phyloP scores from a whole-genome alignment of 148 eudicot species.

The Vaccinium darrowii region DNA sequence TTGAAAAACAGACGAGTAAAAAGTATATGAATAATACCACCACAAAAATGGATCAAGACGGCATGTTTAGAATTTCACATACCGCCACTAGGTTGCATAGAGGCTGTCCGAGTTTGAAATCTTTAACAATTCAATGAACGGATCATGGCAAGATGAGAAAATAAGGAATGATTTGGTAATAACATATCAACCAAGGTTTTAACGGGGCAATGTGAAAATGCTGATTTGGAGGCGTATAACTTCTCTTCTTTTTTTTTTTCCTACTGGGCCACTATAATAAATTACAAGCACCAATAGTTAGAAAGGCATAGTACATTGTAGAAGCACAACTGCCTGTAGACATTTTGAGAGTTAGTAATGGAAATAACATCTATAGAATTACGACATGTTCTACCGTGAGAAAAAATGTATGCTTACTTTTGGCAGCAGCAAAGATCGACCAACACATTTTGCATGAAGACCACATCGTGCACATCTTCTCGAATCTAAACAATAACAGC shows the following conservation, averaged over 20 bases:
- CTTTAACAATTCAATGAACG: not conserved
- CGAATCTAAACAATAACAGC: not conserved
- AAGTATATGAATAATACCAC: not conserved
- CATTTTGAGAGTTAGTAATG: not conserved
- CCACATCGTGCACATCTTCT: not conserved
- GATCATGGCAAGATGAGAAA: not conserved
- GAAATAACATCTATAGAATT: not conserved
- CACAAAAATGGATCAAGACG: not conserved
- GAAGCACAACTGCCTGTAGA: not conserved
- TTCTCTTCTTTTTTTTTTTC: not conserved
- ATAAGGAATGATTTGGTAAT: not conserved
- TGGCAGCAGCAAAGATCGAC: not conserved
- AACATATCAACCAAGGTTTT: not conserved
- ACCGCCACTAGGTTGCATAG: not conserved
- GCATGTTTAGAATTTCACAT: not conserved
- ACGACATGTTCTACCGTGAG: not conserved
- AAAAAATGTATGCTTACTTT: not conserved
- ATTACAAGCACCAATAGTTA: not conserved
- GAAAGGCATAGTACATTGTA: not conserved
- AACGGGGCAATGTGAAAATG: not conserved
- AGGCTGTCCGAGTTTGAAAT: not conserved
- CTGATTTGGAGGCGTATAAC: not conserved
- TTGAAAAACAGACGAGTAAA: not conserved
- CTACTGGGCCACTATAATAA: not conserved
- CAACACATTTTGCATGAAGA: not conserved